A percentile compares a stretch with the other conserved stretches of the same genome.
These are phyloP conservation scores for Macrophomina tecta DNA, from an alignment of 2,329 filamentous ascomycete species.

Conservation along the genomic window DNA sequence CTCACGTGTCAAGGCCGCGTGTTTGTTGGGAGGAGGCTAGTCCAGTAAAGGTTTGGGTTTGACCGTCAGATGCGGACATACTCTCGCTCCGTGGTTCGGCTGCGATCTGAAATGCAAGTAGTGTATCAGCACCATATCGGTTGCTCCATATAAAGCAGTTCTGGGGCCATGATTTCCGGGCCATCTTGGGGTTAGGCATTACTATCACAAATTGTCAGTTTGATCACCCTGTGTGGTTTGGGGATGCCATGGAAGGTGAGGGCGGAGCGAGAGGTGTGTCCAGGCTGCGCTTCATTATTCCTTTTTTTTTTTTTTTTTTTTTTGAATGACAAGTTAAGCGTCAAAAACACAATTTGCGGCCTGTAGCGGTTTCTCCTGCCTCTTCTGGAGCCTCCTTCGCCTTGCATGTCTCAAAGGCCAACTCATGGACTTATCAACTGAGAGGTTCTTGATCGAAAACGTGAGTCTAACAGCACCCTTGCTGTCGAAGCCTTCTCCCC, in stretches of 20 bases:
- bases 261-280: too few species aligned
- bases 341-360: too few species aligned
- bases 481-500: not conserved
- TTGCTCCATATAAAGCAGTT: not conserved
- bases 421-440: constrained; percentile 11
- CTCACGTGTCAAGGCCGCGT: constrained; percentile 1
- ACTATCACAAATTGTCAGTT: not conserved
- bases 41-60: not conserved
- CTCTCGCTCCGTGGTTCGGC: not conserved
- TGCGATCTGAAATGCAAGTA: not conserved
- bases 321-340: too few species aligned
- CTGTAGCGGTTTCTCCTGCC: not conserved
- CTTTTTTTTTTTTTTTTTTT: too few species aligned
- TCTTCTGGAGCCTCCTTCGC: not conserved
- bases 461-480: not conserved
- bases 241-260: too few species aligned
- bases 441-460: constrained; percentile 17
- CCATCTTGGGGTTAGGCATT: not conserved
- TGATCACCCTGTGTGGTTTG: not conserved
- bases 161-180: not conserved
- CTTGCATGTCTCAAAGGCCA: not conserved
- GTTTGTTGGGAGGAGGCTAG: constrained; percentile 1
- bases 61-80: not conserved
- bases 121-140: not conserved
- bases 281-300: too few species aligned